Conservation (phyloP, 2,329 filamentous ascomycete genomes). For the Colletotrichum cordylinicola region DNA sequence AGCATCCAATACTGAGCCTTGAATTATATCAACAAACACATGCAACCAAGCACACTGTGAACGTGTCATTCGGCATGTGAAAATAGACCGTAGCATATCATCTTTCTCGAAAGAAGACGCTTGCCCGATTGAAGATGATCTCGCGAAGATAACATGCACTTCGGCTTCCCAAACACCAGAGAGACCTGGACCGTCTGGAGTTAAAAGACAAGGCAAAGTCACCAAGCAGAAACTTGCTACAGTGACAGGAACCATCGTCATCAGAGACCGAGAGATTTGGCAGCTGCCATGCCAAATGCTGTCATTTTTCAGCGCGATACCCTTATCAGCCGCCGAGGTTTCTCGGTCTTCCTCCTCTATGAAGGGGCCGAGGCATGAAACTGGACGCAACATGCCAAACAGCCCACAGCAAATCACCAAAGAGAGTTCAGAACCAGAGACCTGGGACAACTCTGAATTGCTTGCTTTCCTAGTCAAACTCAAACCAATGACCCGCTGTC, state of each 20-base stretch:
- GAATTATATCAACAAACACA: neutral
- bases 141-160: neutral
- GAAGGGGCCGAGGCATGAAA: neutral
- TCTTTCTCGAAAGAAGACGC: neutral
- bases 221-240: neutral
- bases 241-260: neutral
- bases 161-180: neutral
- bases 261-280: neutral
- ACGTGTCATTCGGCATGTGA: neutral
- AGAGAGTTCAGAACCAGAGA: neutral
- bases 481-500: neutral
- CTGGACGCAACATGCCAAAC: neutral
- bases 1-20: neutral
- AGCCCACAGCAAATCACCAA: neutral
- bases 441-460: neutral
- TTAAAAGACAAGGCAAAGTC: neutral
- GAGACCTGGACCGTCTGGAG: neutral
- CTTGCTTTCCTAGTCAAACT: neutral
- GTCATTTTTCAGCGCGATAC: neutral
- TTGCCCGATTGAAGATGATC: neutral
- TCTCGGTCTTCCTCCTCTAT: neutral
- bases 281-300: neutral
- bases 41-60: neutral
- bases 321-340: neutral
- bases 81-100: neutral